These are phyloP conservation scores for Talaromyces islandicus DNA, from an alignment of 2,329 filamentous ascomycete genomes.

Conservation along the genomic window DNA sequence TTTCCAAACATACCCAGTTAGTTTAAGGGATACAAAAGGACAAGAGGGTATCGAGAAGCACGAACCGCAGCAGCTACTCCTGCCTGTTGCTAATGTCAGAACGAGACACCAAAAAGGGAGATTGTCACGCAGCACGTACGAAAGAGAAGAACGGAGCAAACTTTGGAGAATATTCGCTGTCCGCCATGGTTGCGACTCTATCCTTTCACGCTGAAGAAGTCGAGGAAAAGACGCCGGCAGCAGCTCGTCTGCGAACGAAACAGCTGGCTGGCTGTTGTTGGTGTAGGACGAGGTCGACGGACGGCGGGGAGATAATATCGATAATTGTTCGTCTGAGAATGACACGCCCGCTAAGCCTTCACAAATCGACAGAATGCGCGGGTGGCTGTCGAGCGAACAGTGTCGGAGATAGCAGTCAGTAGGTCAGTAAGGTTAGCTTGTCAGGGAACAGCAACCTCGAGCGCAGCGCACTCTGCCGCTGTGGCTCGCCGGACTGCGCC, in stretches of 20 bases:
- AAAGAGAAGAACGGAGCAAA: conserved; percentile 65
- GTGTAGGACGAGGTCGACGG: not conserved
- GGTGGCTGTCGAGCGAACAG: not conserved
- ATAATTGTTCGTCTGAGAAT: not conserved
- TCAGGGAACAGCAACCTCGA: not conserved
- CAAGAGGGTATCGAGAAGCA: conserved; percentile 8
- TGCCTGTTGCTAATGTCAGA: conserved; percentile 27
- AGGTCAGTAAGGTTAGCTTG: not conserved
- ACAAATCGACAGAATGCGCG: not conserved
- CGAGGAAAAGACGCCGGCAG: not conserved
- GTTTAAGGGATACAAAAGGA: not conserved
- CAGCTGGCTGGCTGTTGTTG: not conserved
- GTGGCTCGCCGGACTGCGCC: not conserved
- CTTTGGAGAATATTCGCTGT: conserved; percentile 52
- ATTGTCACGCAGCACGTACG: conserved; percentile 39
- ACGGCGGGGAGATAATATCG: not conserved
- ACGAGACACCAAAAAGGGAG: not conserved
- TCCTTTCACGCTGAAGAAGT: conserved; percentile 1
- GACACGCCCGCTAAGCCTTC: not conserved
- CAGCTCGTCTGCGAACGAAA: not conserved
- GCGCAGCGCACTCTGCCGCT: not conserved
- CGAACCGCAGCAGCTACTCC: conserved; percentile 46
- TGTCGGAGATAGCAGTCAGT: not conserved
- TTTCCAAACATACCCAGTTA: conserved; percentile 27
- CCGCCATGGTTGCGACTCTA: conserved; percentile 29